These are phyloP conservation scores for Verticillium tricorpus DNA, from an alignment of 2,329 filamentous ascomycete genomes.

Conservation along the genomic window DNA sequence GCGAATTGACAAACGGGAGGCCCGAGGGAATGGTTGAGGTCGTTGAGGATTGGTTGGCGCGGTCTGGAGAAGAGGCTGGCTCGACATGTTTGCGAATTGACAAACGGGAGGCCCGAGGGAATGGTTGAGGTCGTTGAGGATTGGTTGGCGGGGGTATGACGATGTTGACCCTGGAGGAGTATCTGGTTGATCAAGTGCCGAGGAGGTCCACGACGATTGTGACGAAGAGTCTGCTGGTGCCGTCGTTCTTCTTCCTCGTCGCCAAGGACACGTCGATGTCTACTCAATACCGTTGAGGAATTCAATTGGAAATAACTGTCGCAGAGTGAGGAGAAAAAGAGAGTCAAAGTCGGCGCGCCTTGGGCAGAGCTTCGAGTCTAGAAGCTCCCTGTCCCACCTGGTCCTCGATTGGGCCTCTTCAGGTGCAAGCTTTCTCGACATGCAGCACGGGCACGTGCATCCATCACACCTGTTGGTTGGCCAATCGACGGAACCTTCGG, in stretches of 20 bases:
- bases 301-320: not conserved
- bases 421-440: not conserved
- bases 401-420: not conserved
- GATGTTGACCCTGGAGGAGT: not conserved
- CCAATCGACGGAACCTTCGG: not conserved
- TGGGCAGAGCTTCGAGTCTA: not conserved
- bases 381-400: not conserved
- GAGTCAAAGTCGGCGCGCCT: not conserved
- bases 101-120: not conserved
- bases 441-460: not conserved
- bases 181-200: not conserved
- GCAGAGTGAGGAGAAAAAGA: not conserved
- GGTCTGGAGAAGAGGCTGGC: slow-evolving; percentile 91
- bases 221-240: not conserved
- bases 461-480: not conserved
- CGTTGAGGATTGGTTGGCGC: slow-evolving; percentile 31
- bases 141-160: not conserved
- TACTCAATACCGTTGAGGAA: not conserved
- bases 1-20: not conserved
- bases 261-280: not conserved
- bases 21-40: not conserved
- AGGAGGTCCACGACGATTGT: not conserved
- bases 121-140: not conserved
- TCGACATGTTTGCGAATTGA: slow-evolving; percentile 65
- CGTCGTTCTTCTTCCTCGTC: not conserved